Evolutionary conservation across 768 basidiomycete species (phyloP).

Genomic region (Auriscalpium vulgare): DNA sequence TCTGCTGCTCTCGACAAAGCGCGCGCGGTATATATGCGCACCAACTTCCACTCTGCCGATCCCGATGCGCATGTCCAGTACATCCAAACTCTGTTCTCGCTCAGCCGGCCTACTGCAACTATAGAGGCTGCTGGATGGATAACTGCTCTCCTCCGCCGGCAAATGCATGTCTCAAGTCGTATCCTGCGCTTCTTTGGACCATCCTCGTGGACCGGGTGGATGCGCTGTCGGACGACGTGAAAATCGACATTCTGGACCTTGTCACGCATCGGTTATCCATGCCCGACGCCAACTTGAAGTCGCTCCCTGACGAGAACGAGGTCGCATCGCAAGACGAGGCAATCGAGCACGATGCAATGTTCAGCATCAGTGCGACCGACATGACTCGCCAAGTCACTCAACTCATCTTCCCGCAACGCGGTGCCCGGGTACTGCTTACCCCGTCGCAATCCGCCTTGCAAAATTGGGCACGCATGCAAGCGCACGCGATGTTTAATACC

Average conservation of each 20-base stretch:
- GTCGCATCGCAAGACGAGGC: background rate
- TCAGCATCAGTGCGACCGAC: conserved; percentile 12
- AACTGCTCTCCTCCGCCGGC: conserved; percentile 3
- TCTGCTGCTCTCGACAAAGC: conserved; percentile 20
- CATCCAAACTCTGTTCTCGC: conserved; percentile 32
- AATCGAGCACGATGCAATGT: conserved; percentile 4
- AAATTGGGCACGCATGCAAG: conserved; percentile 8
- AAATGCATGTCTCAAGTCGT: conserved; percentile 25
- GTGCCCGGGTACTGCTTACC: background rate
- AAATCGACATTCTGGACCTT: conserved; percentile 28
- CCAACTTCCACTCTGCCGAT: conserved; percentile 29
- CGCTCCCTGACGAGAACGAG: conserved; percentile 10
- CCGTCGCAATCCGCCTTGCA: conserved; percentile 9
- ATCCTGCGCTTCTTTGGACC: conserved; percentile 33
- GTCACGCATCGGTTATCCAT: conserved; percentile 26
- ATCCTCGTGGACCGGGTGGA: conserved; percentile 24
- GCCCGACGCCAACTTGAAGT: conserved; percentile 8
- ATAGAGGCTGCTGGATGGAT: conserved; percentile 7
- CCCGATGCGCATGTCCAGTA: conserved; percentile 42
- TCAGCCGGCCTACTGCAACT: conserved; percentile 20
- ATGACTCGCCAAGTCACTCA: conserved; percentile 5
- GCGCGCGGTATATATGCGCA: conserved; percentile 31
- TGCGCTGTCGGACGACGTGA: conserved; percentile 20
- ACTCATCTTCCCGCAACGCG: conserved; percentile 10
- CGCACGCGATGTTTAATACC: conserved; percentile 8